Evolutionary conservation across 2,329 filamentous ascomycete genomes (phyloP).

Genomic region (Monilinia fructicola): DNA sequence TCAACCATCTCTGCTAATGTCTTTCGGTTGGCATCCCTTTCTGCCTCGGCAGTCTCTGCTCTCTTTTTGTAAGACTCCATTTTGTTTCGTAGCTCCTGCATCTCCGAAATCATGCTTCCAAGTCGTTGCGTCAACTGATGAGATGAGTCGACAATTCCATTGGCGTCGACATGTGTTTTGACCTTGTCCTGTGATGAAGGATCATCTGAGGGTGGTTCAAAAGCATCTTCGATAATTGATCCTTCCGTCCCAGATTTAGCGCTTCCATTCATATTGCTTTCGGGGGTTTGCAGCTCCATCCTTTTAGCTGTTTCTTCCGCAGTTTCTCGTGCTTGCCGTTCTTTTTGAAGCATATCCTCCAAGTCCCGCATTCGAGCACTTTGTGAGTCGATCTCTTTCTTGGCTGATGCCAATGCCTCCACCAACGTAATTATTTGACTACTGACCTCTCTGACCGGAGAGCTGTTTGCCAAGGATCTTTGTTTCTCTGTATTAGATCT

Average conservation of each 20-base stretch:
- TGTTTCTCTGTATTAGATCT: constrained; percentile 74
- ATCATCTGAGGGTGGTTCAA: constrained; percentile 45
- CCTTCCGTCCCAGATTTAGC: constrained; percentile 43
- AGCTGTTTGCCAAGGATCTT: constrained; percentile 53
- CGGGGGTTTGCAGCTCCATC: constrained; percentile 58
- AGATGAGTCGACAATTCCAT: constrained; percentile 75
- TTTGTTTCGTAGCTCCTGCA: constrained; percentile 35
- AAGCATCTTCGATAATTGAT: constrained; percentile 47
- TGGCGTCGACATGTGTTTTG: constrained; percentile 61
- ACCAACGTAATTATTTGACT: constrained; percentile 82
- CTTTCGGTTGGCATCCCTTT: constrained; percentile 69
- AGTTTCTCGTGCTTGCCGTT: constrained; percentile 76
- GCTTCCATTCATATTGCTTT: constrained; percentile 45
- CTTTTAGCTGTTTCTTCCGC: constrained; percentile 80
- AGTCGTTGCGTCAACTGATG: constrained; percentile 34
- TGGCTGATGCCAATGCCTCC: constrained; percentile 79
- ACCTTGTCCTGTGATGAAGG: constrained; percentile 34
- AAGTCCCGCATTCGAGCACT: constrained; percentile 75
- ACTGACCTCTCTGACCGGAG: constrained; percentile 53
- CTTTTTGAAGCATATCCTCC: constrained; percentile 74
- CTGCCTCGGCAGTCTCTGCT: constrained; percentile 77
- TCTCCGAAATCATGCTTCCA: constrained; percentile 37
- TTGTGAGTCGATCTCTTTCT: constrained; percentile 84
- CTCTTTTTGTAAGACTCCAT: constrained; percentile 69
- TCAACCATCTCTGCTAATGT: constrained; percentile 85